Evolutionary conservation across 2,329 filamentous ascomycete species (phyloP).

Genomic region (Pseudogymnoascus verrucosus): DNA sequence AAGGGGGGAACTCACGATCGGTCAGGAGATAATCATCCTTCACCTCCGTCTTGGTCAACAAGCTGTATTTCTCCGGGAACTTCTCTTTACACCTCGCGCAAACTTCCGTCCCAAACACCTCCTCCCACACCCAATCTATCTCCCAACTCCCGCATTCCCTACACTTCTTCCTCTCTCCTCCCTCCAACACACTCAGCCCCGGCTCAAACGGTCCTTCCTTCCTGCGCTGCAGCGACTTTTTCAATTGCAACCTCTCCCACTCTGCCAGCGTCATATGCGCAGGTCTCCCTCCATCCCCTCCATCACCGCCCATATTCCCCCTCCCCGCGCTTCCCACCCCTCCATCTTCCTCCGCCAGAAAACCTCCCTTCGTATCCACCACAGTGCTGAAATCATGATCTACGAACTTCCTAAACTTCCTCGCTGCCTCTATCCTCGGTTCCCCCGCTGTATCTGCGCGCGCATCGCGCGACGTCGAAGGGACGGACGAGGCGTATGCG

Average conservation of each 20-base stretch:
- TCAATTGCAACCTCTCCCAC: constrained; percentile 78
- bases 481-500: constrained; percentile 29
- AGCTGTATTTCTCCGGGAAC: constrained; percentile 81
- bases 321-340: constrained; percentile 73
- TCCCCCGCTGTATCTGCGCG: constrained; percentile 32
- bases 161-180: constrained; percentile 64
- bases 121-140: constrained; percentile 93
- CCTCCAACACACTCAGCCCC: constrained; percentile 65
- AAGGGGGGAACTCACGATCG: constrained; percentile 54
- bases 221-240: constrained; percentile 62
- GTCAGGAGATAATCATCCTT: constrained; percentile 92
- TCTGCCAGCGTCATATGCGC: constrained; percentile 83
- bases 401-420: constrained; percentile 88
- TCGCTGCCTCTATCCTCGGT: constrained; percentile 47
- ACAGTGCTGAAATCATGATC: constrained; percentile 98
- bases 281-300: constrained; percentile 58
- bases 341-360: constrained; percentile 84
- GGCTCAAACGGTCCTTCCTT: constrained; percentile 84
- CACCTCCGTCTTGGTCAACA: constrained; percentile 94
- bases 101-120: constrained; percentile 66
- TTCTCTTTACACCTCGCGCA: constrained; percentile 86
- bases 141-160: constrained; percentile 75
- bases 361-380: constrained; percentile 96
- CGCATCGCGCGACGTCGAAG: constrained; percentile 62
- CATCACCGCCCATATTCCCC: constrained; percentile 19